Evolutionary conservation across 2,329 filamentous ascomycete species (phyloP), one percentile per base, ranked within the genome.

Genomic region (Zarea fungicola): DNA sequence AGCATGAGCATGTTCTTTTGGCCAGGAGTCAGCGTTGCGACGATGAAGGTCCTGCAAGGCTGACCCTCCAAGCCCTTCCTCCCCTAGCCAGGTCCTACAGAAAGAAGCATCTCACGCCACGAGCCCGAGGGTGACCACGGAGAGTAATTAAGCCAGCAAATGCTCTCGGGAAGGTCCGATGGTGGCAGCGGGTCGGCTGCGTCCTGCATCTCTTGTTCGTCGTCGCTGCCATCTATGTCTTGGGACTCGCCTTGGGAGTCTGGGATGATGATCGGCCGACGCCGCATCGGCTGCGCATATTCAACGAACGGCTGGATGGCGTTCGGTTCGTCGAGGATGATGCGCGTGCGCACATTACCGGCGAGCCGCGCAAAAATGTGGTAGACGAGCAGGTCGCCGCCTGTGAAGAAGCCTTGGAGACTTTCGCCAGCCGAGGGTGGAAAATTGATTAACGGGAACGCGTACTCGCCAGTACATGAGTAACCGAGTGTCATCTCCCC

Each of bases 321-420:
- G 32, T 6, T 35, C 13, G 32, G 32, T 35, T 35, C 32, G 32
- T 35, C 32, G n/a, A 35, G 32, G 32, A 35, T 35, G 32, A 35
- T 35, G 32, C 32, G 32, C 32, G 32, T 35, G 32, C 32, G 32
- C 32, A 35, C 32, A 18, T 35, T 18, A 35, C 32, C n/a, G 13
- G 32, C 13, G 32, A 35, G 32, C 32, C 32, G 13, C 32, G 32
- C 32, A 35, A 35, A 35, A 18, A 35, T 35, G 32, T 35, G 32
- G 32, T 35, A 39, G 35, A 39, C 35, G 35, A 39, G 35, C 35
- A 39, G 35, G 21, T 39, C 19, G 19, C 35, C 35, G 35, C 35
- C 35, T 39, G 35, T 39, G 35, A 39, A 22, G 35, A 39, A 39
- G 35, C 35, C 35, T 25, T 39, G 35, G 11, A 23, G 35, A 39